These are phyloP conservation scores for Botrytis sinoallii DNA, from an alignment of 2,329 filamentous ascomycete genomes.

Conservation along the genomic window DNA sequence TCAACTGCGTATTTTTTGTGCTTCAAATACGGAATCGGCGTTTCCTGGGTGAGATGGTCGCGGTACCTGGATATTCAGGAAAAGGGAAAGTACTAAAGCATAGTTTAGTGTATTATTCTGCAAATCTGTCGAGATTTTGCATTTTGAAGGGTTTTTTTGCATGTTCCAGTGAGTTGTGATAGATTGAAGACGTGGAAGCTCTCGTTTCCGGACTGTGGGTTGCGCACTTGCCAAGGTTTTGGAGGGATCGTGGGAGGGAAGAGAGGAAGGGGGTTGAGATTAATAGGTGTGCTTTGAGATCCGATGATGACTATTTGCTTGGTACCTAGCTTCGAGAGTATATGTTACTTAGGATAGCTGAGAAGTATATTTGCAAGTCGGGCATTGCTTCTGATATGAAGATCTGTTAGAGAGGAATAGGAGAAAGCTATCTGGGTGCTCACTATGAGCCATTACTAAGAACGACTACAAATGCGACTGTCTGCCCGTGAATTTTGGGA, in stretches of 20 bases:
- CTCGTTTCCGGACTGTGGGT: too few species aligned
- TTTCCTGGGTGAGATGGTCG: too few species aligned
- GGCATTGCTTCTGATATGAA: not conserved
- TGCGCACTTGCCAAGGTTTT: too few species aligned
- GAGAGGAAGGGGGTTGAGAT: not conserved
- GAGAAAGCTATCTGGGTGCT: not conserved
- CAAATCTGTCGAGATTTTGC: not conserved
- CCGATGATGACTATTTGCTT: not conserved
- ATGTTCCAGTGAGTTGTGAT: not conserved
- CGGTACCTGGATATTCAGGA: too few species aligned
- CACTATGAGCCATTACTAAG: not conserved
- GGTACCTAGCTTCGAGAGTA: not conserved
- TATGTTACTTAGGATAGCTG: not conserved
- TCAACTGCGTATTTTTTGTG: too few species aligned
- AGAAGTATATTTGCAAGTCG: too few species aligned
- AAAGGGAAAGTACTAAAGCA: too few species aligned
- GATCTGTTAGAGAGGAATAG: not conserved
- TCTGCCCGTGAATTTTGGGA: not conserved
- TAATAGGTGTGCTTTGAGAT: not conserved
- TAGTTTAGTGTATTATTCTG: not conserved
- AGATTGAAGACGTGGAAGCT: not conserved
- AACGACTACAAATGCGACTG: not conserved
- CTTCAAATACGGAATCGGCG: too few species aligned
- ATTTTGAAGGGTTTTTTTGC: not conserved
- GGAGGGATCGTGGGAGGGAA: too few species aligned